Conservation (phyloP, 2,329 filamentous ascomycete genomes). For the Botrytis fabae region DNA sequence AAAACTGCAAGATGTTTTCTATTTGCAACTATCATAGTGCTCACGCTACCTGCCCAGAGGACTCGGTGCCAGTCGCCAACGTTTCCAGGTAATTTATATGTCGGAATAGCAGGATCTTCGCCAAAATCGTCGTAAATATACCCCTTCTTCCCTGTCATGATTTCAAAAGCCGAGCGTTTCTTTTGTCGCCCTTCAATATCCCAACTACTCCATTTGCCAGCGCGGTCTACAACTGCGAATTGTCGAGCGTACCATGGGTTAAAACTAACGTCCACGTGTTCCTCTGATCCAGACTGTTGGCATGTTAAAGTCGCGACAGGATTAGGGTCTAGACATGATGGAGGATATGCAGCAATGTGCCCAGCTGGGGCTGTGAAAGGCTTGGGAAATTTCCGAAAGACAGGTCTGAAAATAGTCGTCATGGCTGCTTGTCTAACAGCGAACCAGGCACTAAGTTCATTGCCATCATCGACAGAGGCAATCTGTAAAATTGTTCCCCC, state of each 20-base stretch:
- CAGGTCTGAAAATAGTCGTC: slow-evolving; percentile 47
- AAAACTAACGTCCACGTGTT: slow-evolving; percentile 65
- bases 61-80: slow-evolving; percentile 51
- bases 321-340: slow-evolving; percentile 57
- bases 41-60: slow-evolving; percentile 49
- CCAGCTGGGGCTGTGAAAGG: slow-evolving; percentile 19
- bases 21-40: slow-evolving; percentile 49
- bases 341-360: slow-evolving; percentile 29
- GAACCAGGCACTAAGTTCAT: slow-evolving; percentile 44
- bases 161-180: slow-evolving; percentile 23
- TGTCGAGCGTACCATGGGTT: slow-evolving; percentile 62
- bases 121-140: slow-evolving; percentile 33
- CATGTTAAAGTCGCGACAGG: slow-evolving; percentile 55
- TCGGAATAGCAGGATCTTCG: slow-evolving; percentile 13
- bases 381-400: slow-evolving; percentile 29
- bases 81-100: slow-evolving; percentile 19
- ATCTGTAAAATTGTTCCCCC: slow-evolving; percentile 52
- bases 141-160: slow-evolving; percentile 32
- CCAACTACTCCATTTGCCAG: slow-evolving; percentile 69
- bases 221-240: slow-evolving; percentile 64
- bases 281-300: slow-evolving; percentile 53
- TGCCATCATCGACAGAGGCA: slow-evolving; percentile 44
- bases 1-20: slow-evolving; percentile 41
- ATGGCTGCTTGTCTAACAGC: slow-evolving; percentile 47
- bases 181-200: slow-evolving; percentile 43